Base-by-base conservation (phyloP, 495 filamentous ascomycete genomes). In the Neurospora africana region DNA sequence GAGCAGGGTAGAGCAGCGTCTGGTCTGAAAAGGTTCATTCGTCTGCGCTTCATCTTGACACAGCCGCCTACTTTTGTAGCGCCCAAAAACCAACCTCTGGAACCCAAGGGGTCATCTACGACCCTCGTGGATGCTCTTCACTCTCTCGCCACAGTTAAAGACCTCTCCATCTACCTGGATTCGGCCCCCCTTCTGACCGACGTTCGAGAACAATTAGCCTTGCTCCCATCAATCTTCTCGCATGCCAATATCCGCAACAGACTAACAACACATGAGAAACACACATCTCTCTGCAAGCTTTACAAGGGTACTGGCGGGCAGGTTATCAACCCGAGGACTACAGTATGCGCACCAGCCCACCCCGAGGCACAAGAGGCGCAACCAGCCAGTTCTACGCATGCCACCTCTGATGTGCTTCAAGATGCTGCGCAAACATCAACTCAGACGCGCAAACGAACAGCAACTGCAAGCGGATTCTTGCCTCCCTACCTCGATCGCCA, bases 231-330 rank as follows among this genome's bases (percentile, higher is more conserved):
- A 7, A 8, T 17, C 11, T 58, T 58, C 2, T 58, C 47, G 2
- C 0, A 0, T 3, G 6, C 40, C 40, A 19, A 43, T 0, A 23
- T n/a, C 2, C 13, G 1, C 23, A 27, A 5, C 0, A 2, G 23
- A 17, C 47, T 1, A 7, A 2, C 0, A 7, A 58, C 47, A 0
- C 0, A 27, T 13, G 47, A 5, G 23, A 2, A 27, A 1, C 47
- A 5, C 0, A 5, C 47, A 17, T 58, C 21, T 1, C 4, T 58
- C 7, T 0, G 0, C 0, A 23, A 11, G 11, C 47, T 58, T 0
- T 58, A 58, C 11, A 0, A 0, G 0, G 47, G 47, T 15, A 2
- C 11, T 6, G 47, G 47, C 1, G 47, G 47, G 0, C 11, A 27
- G 21, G 2, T 15, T 3, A 2, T 58, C 1, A 58, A 15, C n/a